Evolutionary conservation across 2,329 filamentous ascomycete species (phyloP).

Genomic region (Sarocladium oryzae): DNA sequence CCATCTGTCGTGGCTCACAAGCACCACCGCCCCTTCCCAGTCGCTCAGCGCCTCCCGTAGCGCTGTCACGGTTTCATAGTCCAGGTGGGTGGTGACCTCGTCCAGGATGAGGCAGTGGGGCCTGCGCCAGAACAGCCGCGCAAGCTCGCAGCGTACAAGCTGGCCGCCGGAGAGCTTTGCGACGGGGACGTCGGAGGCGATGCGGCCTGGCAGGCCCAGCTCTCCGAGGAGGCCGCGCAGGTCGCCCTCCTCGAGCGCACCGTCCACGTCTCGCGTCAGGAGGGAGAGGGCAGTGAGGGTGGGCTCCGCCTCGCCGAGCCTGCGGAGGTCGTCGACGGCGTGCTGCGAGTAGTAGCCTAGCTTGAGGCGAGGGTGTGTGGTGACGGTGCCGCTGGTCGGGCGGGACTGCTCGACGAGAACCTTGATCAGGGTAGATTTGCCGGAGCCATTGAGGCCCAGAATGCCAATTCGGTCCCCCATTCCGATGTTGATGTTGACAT

Average conservation of each 20-base stretch:
- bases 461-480: constrained; percentile 70
- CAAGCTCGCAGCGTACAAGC: constrained; percentile 59
- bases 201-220: constrained; percentile 63
- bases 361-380: constrained; percentile 61
- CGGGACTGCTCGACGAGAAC: constrained; percentile 56
- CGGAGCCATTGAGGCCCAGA: constrained; percentile 72
- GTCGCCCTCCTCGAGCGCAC: constrained; percentile 57
- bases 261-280: constrained; percentile 48
- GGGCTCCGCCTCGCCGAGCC: constrained; percentile 40
- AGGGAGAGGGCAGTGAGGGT: constrained; percentile 59
- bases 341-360: constrained; percentile 77
- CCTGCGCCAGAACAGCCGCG: constrained; percentile 58
- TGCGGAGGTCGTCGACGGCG: constrained; percentile 62
- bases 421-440: constrained; percentile 73
- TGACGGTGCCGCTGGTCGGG: constrained; percentile 55
- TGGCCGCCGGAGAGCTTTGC: constrained; percentile 74
- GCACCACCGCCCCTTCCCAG: constrained; percentile 68
- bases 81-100: constrained; percentile 79
- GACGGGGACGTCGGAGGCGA: constrained; percentile 68
- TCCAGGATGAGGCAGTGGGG: constrained; percentile 72
- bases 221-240: constrained; percentile 59
- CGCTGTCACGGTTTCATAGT: constrained; percentile 72
- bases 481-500: constrained; percentile 62
- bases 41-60: constrained; percentile 57
- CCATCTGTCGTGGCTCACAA: constrained; percentile 79